phyloP scores from a whole-genome alignment of 2,329 filamentous ascomycete genomes.

The Didymella pomorum region DNA sequence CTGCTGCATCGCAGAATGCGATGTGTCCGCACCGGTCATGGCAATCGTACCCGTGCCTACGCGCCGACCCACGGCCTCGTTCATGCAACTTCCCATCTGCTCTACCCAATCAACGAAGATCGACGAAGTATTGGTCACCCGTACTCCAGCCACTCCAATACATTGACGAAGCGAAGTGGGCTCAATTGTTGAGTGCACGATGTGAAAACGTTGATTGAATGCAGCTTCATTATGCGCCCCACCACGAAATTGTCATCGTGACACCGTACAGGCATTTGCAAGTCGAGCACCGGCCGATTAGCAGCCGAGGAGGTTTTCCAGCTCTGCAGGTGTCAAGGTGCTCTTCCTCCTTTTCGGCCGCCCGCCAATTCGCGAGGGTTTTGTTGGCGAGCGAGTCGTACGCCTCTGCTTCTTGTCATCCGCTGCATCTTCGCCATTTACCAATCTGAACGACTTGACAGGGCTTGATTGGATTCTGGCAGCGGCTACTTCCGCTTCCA shows the following conservation, averaged over 20 bases:
- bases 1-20: constrained; percentile 8
- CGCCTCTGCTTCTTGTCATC: constrained; percentile 35
- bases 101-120: constrained; percentile 25
- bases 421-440: constrained; percentile 31
- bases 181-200: constrained; percentile 8
- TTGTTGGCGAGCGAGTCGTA: constrained; percentile 42
- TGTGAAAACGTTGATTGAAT: constrained; percentile 16
- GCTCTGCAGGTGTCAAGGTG: constrained; percentile 77
- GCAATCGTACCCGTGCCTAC: constrained; percentile 28
- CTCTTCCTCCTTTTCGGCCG: constrained; percentile 72
- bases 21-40: constrained; percentile 12
- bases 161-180: constrained; percentile 9
- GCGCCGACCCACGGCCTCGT: constrained; percentile 33
- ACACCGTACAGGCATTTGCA: constrained; percentile 4
- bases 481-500: constrained; percentile 56
- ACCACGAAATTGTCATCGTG: constrained; percentile 12
- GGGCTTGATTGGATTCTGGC: constrained; percentile 27
- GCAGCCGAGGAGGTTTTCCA: constrained; percentile 60
- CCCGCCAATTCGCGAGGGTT: constrained; percentile 59
- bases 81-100: constrained; percentile 33
- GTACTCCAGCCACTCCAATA: constrained; percentile 24
- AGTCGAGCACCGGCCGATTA: constrained; percentile 22
- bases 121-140: constrained; percentile 20
- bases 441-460: constrained; percentile 18
- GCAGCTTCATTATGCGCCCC: constrained; percentile 17